phyloP scores from a whole-genome alignment of 371 early-diverging fungal genomes.

The Catenaria anguillulae region DNA sequence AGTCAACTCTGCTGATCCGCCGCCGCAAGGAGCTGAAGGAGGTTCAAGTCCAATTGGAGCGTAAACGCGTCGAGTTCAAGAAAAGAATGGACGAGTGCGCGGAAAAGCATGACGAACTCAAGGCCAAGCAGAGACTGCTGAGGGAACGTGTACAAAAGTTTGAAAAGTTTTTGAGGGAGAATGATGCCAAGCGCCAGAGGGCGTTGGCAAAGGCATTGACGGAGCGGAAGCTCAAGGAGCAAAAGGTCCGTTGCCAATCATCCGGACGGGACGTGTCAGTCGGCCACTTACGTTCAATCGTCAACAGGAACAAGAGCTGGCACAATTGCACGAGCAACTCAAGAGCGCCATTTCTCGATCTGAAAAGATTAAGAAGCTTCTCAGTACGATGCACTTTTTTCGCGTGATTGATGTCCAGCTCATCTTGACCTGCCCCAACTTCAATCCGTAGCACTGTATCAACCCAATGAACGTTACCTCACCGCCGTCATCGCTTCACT shows the following conservation, averaged over 20 bases:
- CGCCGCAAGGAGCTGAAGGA: conserved; percentile 34
- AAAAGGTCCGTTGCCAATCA: no score
- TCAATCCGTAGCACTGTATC: not conserved
- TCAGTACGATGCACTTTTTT: no score
- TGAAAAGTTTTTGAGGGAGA: conserved; percentile 41
- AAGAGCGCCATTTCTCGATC: no score
- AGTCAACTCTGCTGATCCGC: conserved; percentile 33
- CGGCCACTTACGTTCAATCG: no score
- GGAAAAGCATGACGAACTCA: conserved; percentile 36
- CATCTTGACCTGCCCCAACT: no score
- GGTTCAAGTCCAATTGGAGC: conserved; percentile 29
- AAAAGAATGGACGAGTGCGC: conserved; percentile 40
- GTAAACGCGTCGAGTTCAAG: conserved; percentile 31
- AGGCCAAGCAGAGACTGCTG: conserved; percentile 40
- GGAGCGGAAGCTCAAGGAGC: conserved; percentile 30
- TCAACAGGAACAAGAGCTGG: conserved; percentile 26
- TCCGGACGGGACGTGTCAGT: no score
- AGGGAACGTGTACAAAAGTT: conserved; percentile 38
- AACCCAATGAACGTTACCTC: conserved; percentile 31
- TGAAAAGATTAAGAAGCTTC: no score
- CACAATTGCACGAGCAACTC: conserved; percentile 15
- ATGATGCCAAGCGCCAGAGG: conserved; percentile 39
- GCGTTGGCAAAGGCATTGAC: conserved; percentile 31
- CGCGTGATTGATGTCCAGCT: conserved; percentile 17
- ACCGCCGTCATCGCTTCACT: conserved; percentile 31